phyloP scores from a whole-genome alignment of 805 yeast genomes.

The Candida sanyiensis region DNA sequence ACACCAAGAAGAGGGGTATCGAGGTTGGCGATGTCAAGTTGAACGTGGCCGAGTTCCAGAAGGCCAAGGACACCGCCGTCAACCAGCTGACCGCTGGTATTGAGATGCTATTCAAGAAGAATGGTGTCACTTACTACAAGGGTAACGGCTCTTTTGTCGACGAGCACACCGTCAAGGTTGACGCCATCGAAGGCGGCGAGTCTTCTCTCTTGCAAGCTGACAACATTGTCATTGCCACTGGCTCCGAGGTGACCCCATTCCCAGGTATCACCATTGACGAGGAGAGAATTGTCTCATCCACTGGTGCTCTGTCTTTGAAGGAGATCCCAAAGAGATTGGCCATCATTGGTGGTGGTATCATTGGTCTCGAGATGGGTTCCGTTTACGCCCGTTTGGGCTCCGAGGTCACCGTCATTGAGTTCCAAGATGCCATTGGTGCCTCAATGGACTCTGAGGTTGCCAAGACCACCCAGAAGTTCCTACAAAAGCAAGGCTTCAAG shows the following conservation, averaged over 20 bases:
- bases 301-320: slow-evolving; percentile 80
- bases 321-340: slow-evolving; percentile 90
- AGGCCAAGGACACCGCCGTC: slow-evolving; percentile 89
- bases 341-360: slow-evolving; percentile 98
- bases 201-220: slow-evolving; percentile 72
- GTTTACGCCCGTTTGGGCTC: slow-evolving; percentile 94
- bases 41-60: slow-evolving; percentile 75
- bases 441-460: slow-evolving; percentile 98
- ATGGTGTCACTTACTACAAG: slow-evolving; percentile 90
- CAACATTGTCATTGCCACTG: slow-evolving; percentile 93
- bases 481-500: slow-evolving; percentile 91
- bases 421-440: slow-evolving; percentile 88
- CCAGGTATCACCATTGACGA: slow-evolving; percentile 97
- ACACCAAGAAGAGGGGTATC: slow-evolving; percentile 84
- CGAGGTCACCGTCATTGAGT: slow-evolving; percentile 92
- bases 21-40: slow-evolving; percentile 72
- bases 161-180: slow-evolving; percentile 72
- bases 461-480: slow-evolving; percentile 79
- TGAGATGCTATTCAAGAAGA: slow-evolving; percentile 91
- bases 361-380: slow-evolving; percentile 98
- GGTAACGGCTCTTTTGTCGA: slow-evolving; percentile 86
- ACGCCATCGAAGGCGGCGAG: slow-evolving; percentile 81
- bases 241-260: slow-evolving; percentile 97
- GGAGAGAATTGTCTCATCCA: slow-evolving; percentile 92
- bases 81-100: slow-evolving; percentile 88